Base-by-base conservation (phyloP, 179 eudicot species). In the Silene noctiflora region DNA sequence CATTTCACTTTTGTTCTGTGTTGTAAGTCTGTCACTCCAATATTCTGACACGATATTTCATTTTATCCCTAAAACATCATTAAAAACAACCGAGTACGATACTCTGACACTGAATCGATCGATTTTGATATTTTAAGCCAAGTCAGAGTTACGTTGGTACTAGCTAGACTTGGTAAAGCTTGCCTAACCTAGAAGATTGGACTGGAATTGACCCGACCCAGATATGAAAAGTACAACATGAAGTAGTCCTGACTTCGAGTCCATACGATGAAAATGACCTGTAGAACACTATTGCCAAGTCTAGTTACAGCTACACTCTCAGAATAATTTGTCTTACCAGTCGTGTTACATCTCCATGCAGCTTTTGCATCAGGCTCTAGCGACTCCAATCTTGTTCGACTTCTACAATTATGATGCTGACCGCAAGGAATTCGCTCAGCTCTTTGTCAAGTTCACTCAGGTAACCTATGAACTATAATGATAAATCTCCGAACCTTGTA, bases 351-450 rank as follows among this genome's bases (percentile, higher is more conserved):
- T 44, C 56, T 59, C 4, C 22, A 10, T 77, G 64, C 88, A 94
- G 98, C 82, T 89, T 73, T 61, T 90, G 77, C 96, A 94, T 73
- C 98, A 92, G 80, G 85, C 85, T 33, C 78, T 92, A 67, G 77
- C 85, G 35, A 74, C 89, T 19, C 94, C 91, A 12, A 90, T 90
- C 81, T 82, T 92, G 83, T 88, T 85, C 31, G 98, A 94, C 80
- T 92, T 92, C 91, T 94, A 90, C 89, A 92, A 92, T 85, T 90
- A 92, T 33, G 96, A 89, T 67, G 80, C 83, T 21, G 94, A 88
- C 53, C 81, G 81, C 77, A 88, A 85, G 61, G 96, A 90, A 72
- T 92, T 83, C 56, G 68, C 77, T 74, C 90, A 85, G 74, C 91
- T 90, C 67, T 90, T 92, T 58, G 82, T 85, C 81, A 92, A 94